Conservation (phyloP, 148 eudicot species). For the Chenopodium album region DNA sequence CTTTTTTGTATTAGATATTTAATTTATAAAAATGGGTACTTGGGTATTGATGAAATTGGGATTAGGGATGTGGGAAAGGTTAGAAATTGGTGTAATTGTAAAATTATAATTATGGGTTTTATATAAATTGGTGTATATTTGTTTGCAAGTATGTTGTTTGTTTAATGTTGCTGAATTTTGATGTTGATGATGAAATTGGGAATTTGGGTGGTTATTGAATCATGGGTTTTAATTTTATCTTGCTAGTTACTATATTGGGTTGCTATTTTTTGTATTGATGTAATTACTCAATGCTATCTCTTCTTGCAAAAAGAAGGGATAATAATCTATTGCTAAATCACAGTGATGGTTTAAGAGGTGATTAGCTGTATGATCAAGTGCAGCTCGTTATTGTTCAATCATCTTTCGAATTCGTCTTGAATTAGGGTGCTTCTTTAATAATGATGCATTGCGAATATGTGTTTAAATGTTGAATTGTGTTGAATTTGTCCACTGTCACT, state of each 20-base stretch:
- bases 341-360: no score
- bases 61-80: not conserved
- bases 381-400: no score
- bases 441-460: not conserved
- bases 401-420: no score
- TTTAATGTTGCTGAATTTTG: no score
- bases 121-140: not conserved
- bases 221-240: not conserved
- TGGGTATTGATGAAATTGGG: not conserved
- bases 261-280: not conserved
- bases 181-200: not conserved
- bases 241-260: not conserved
- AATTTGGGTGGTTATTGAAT: not conserved
- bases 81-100: not conserved
- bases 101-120: not conserved
- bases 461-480: not conserved
- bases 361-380: no score
- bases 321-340: no score
- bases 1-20: not conserved
- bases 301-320: not conserved
- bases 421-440: not conserved
- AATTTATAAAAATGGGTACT: not conserved
- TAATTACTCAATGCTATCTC: not conserved
- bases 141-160: not conserved
- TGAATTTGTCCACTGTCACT: not conserved